Evolutionary conservation across 305 asterid genomes (phyloP), one percentile per base, ranked within the genome.

Genomic region (Fraxinus nigra): DNA sequence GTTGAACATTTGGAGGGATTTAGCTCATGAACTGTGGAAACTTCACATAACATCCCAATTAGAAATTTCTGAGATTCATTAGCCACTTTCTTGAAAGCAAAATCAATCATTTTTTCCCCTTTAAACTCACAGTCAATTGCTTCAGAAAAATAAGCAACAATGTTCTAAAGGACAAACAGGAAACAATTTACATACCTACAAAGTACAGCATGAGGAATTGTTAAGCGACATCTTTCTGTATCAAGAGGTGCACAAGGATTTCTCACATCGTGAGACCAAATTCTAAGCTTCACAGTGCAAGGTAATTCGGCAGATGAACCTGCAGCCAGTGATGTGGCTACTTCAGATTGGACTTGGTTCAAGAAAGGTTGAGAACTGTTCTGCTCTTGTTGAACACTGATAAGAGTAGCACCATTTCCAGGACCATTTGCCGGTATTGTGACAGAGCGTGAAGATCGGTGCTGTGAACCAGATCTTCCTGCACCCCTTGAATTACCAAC

Each of bases 291-390:
- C 87, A 94, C 99, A 7, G 97, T 94, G 90, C 98, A 94, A 78
- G 98, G 98, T 78, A 96, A 87, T 87, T 96, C 99, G 3, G 99
- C 91, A 37, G 99, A 94, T 4, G 98, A 93, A 40, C 97, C 97
- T 67, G 97, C 98, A 76, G 97, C 92, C 82, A 93, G 84, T 5
- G 98, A 92, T 33, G 92, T 83, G 61, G 97, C 95, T 56, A 93
- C 92, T 90, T 93, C 98, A 30, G 98, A 88, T 83, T 92, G 99
- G 76, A 90, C 90, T 87, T 87, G 97, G 82, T 90, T 89, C 82
- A 91, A 77, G 77, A 90, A 83, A 85, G 94, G 90, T 67, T 88
- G 94, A 33, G 93, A 63, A 84, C 82, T 83, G 72, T 85, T 73
- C 83, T 84, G 94, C 87, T 94, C 95, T 3, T 82, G 87, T 54